Evolutionary conservation across 2,329 filamentous ascomycete genomes (phyloP).

Genomic region (Clarireedia sp.): DNA sequence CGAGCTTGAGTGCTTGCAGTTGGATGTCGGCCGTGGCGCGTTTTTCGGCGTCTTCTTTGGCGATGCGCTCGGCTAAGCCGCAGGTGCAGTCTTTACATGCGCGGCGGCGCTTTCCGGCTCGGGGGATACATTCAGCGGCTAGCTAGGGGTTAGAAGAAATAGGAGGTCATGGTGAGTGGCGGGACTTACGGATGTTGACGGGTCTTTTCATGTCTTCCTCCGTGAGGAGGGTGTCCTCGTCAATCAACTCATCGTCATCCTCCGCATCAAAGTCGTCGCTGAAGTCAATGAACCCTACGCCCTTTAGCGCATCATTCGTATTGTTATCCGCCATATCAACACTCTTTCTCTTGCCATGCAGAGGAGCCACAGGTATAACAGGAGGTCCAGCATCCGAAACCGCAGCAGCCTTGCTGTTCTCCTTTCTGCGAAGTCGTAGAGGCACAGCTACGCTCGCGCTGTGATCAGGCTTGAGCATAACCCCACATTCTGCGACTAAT

Average conservation of each 20-base stretch:
- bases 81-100: slow-evolving; percentile 98
- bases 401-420: slow-evolving; percentile 39
- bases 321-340: slow-evolving; percentile 19
- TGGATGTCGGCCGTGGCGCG: slow-evolving; percentile 55
- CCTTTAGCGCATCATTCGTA: slow-evolving; percentile 34
- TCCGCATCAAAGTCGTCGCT: slow-evolving; percentile 41
- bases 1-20: slow-evolving; percentile 62
- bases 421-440: slow-evolving; percentile 50
- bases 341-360: slow-evolving; percentile 22
- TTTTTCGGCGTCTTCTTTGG: slow-evolving; percentile 71
- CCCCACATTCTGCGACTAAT: slow-evolving; percentile 52
- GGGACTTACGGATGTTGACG: slow-evolving; percentile 67
- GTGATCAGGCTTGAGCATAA: slow-evolving; percentile 65
- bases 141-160: slow-evolving; percentile 8
- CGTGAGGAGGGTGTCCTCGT: slow-evolving; percentile 79
- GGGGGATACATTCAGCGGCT: slow-evolving; percentile 83
- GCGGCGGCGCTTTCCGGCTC: slow-evolving; percentile 78
- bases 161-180: background rate
- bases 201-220: slow-evolving; percentile 76
- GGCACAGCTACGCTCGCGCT: slow-evolving; percentile 29
- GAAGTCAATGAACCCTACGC: slow-evolving; percentile 61
- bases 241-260: slow-evolving; percentile 76
- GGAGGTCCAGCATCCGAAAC: slow-evolving; percentile 32
- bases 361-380: slow-evolving; percentile 22
- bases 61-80: slow-evolving; percentile 76